A percentile compares a stretch with the other conserved stretches of the same genome.
Conservation (phyloP, 371 early-diverging fungal genomes). For the Saksenaea oblongispora region DNA sequence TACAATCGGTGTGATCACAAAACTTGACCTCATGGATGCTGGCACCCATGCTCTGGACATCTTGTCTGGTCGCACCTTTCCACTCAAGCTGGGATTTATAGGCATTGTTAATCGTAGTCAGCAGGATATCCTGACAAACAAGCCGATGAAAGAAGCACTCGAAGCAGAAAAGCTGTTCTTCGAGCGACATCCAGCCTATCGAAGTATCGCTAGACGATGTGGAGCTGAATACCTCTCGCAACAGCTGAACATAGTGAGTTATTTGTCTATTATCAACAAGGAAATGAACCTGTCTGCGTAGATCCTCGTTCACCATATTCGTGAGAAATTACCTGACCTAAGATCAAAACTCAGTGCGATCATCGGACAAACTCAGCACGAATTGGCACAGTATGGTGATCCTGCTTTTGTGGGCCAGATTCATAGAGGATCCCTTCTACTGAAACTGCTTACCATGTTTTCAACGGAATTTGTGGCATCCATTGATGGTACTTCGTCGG, state of each 20-base stretch:
- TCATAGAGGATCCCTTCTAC: conserved; percentile 65
- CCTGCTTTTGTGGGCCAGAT: conserved; percentile 56
- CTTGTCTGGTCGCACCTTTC: conserved; percentile 77
- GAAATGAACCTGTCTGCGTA: conserved; percentile 17
- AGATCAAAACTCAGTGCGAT: conserved; percentile 78
- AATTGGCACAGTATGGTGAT: conserved; percentile 75
- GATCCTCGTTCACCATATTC: conserved; percentile 80
- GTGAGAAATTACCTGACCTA: conserved; percentile 80
- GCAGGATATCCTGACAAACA: conserved; percentile 78
- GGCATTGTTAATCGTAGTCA: conserved; percentile 90
- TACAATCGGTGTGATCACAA: conserved; percentile 92
- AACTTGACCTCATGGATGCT: conserved; percentile 93
- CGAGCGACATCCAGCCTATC: conserved; percentile 80
- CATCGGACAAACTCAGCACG: conserved; percentile 81
- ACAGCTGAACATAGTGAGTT: conserved; percentile 30
- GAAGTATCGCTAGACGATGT: conserved; percentile 77
- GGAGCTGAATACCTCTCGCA: conserved; percentile 33
- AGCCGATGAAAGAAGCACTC: conserved; percentile 81
- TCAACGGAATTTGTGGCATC: conserved; percentile 79
- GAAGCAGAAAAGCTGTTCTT: conserved; percentile 82
- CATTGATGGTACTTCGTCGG: conserved; percentile 81
- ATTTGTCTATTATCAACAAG: not conserved
- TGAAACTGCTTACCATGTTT: conserved; percentile 82
- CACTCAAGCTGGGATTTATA: conserved; percentile 86
- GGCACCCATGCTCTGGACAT: conserved; percentile 90